Conservation (phyloP, 2,329 filamentous ascomycete genomes). For the Trichoderma sp. region DNA sequence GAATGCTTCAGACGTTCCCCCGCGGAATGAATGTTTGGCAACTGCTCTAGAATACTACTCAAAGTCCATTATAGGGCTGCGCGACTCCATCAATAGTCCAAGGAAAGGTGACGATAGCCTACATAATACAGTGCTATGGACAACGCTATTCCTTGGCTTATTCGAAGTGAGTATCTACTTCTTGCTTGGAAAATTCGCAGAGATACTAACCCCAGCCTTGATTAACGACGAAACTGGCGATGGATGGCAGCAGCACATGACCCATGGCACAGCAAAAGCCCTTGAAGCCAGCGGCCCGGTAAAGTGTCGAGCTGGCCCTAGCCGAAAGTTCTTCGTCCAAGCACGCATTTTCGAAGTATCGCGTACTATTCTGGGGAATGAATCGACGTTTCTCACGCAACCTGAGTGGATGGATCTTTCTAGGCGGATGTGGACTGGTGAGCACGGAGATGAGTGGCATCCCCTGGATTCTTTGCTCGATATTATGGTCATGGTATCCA, state of each 20-base stretch:
- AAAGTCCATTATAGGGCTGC: conserved; percentile 30
- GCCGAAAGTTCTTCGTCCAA: conserved; percentile 34
- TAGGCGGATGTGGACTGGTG: background rate
- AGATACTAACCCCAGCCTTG: conserved; percentile 13
- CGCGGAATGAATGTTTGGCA: background rate
- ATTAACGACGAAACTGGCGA: conserved; percentile 36
- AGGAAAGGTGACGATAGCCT: background rate
- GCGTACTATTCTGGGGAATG: conserved; percentile 30
- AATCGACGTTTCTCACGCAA: conserved; percentile 28
- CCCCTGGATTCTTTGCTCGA: conserved; percentile 33
- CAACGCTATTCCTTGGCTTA: conserved; percentile 37
- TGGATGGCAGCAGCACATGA: conserved; percentile 39
- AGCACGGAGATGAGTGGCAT: background rate
- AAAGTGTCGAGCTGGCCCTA: conserved; percentile 28
- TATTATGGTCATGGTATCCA: conserved; percentile 35
- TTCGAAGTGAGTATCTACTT: conserved; percentile 33
- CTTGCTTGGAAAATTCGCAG: too few relatives aligned
- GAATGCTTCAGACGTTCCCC: background rate
- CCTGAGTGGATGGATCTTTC: conserved; percentile 27
- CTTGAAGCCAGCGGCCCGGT: conserved; percentile 34
- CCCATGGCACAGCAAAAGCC: conserved; percentile 37
- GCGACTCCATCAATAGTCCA: conserved; percentile 24
- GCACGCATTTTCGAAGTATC: conserved; percentile 32
- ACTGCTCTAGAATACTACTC: conserved; percentile 32
- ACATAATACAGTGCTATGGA: conserved; percentile 33